Evolutionary conservation across 768 basidiomycete species (phyloP), one percentile per base, ranked within the genome.

Genomic region (Lentinula boryana): DNA sequence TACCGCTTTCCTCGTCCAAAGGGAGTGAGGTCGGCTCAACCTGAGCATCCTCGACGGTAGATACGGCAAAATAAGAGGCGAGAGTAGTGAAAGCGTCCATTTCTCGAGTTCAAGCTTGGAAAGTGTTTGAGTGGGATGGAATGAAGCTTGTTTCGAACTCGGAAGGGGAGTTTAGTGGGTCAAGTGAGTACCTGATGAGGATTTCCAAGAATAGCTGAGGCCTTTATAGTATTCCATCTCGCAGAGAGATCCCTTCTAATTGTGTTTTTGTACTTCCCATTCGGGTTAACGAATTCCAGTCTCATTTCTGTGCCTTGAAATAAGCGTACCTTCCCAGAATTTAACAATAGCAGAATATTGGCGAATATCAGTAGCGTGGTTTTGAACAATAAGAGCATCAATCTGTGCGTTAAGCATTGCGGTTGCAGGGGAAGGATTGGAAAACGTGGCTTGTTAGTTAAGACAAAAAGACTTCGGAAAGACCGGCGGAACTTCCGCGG

Each of bases 31-130:
- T 33, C 15, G 50, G 3, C 12, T 56, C 55, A 21, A 56, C 21
- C 18, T 32, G 27, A 35, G 16, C 18, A 38, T 56, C 55, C 55
- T 56, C 55, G 16, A 27, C 3, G 23, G 55, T 18, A 6, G 40
- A 27, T 16, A 40, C 21, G 12, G 55, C 55, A 33, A 54, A 54
- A 16, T 36, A 54, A 27, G 55, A 56, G 2, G 55, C 23, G 5
- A 56, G 21, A 23, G 55, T 43, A 31, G 55, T 27, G 55, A 56
- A 56, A 32, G 55, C 55, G 55, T 56, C 55, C 55, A 56, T 56
- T 23, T 44, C 55, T 56, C 40, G 38, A 43, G 40, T 41, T 55
- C 38, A 43, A n/a, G 27, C 12, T 23, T 21, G 15, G 44, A n/a
- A 32, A 43, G 1, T 8, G n/a, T 43, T 41, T 43, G 38, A 52